phyloP scores from a whole-genome alignment of 148 eudicot genomes.

The Vaccinium vitisidaea region DNA sequence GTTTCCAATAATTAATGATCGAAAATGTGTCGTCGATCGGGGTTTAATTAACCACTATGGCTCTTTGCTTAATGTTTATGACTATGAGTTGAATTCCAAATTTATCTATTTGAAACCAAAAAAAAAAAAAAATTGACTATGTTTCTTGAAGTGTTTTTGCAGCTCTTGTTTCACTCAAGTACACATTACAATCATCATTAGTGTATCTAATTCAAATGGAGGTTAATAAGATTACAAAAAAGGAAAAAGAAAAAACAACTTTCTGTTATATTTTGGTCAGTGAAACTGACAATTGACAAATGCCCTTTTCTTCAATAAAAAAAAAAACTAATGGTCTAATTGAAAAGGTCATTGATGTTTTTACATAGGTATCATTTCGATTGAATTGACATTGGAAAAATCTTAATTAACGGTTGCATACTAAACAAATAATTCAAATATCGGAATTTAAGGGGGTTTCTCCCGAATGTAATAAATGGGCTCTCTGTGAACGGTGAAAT shows the following conservation, averaged over 20 bases:
- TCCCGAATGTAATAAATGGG: too few species aligned
- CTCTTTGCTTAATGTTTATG: not conserved
- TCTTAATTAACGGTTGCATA: too few species aligned
- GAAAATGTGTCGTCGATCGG: not conserved
- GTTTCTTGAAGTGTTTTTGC: not conserved
- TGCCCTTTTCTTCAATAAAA: not conserved
- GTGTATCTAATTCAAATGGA: not conserved
- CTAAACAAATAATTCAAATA: too few species aligned
- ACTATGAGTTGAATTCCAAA: not conserved
- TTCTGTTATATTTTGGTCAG: not conserved
- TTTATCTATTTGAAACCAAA: not conserved
- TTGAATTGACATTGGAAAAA: too few species aligned
- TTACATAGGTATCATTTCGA: not conserved
- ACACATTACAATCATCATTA: not conserved
- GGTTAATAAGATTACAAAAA: not conserved
- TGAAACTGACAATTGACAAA: too few species aligned
- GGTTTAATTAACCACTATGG: not conserved
- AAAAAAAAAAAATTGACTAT: not conserved
- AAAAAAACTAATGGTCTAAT: not conserved
- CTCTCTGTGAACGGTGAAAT: too few species aligned
- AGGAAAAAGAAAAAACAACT: not conserved
- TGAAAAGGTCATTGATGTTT: not conserved
- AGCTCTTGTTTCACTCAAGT: not conserved
- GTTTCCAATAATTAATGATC: too few species aligned
- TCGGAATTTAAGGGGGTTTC: too few species aligned